Evolutionary conservation across 345 rosid genomes (phyloP), one percentile per base, ranked within the genome.

Genomic region (Corchorus olitorius): DNA sequence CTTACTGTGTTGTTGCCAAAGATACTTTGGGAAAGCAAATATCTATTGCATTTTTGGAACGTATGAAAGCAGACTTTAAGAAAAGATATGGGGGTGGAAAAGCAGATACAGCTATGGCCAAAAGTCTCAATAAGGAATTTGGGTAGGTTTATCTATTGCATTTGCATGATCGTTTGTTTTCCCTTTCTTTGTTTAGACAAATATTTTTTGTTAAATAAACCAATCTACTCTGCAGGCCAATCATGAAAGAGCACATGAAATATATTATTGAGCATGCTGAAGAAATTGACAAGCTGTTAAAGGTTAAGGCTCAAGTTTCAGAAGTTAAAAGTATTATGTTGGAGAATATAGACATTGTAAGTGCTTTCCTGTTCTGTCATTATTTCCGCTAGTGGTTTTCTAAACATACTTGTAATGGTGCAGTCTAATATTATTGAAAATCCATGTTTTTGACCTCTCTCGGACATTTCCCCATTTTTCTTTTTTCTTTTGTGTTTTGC

Each of bases 251-350:
- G 82, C 99, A 96, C 85, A 95, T 95, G 99, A 91, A 92, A 77
- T 92, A 93, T 78, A 92, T 96, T 12, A 87, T 89, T 52, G 97
- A 93, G n/a, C 99, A 93, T 39, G 93, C 98, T 19, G 97, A 92
- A 68, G 99, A 96, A 83, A 96, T 96, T 50, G 99, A 92, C 80
- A 93, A 96, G 76, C 85, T 96, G 77, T 78, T 93, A 67, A 96
- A 96, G 86, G 99, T 96, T 55, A 93, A 96, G 85, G 98, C 98
- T 76, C 99, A 95, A 85, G 99, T 93, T 86, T 96, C 97, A 41
- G 97, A 93, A 86, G 99, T 95, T 60, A 93, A 93, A 90, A 91
- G 93, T 81, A 88, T 95, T 68, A 95, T 95, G 98, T 82, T 91
- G 80, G 99, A 93, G 83, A 94, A 93, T 81, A 93, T 94, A 27